phyloP scores from a whole-genome alignment of 2,329 filamentous ascomycete genomes.

The Lachnellula hyalina region DNA sequence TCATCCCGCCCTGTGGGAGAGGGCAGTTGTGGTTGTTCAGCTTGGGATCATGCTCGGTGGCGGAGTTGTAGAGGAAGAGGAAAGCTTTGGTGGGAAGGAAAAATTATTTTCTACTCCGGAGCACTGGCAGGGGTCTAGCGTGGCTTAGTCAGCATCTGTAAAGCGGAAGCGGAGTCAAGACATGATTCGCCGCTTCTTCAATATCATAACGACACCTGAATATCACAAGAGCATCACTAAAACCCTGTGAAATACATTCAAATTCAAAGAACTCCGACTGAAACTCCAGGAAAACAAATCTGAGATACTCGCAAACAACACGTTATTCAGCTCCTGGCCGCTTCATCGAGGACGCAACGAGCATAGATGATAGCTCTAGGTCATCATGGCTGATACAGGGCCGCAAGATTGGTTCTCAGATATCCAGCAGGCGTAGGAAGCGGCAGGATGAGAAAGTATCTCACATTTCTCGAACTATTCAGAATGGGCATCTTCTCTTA shows the following conservation, averaged over 20 bases:
- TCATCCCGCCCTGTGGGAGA: constrained; percentile 40
- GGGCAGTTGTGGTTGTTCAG: constrained; percentile 15
- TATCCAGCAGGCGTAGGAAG: too few relatives aligned
- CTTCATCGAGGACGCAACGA: too few relatives aligned
- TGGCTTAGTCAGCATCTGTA: not conserved
- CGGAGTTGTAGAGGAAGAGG: not conserved
- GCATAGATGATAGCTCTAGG: too few relatives aligned
- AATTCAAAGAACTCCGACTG: too few relatives aligned
- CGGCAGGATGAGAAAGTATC: too few relatives aligned
- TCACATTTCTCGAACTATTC: too few relatives aligned
- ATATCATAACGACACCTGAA: not conserved
- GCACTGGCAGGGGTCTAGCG: not conserved
- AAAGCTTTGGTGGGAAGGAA: not conserved
- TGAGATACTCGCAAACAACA: too few relatives aligned
- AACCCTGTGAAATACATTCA: not conserved
- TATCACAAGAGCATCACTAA: not conserved
- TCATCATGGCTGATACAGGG: too few relatives aligned
- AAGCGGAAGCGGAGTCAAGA: not conserved
- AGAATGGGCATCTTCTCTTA: too few relatives aligned
- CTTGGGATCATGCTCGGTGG: constrained; percentile 17
- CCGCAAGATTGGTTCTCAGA: too few relatives aligned
- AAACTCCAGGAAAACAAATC: too few relatives aligned
- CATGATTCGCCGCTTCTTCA: not conserved
- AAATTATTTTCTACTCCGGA: not conserved
- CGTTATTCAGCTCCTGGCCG: too few relatives aligned